Evolutionary conservation across 495 filamentous ascomycete species (phyloP).

Genomic region (Elaphomyces granulatus): DNA sequence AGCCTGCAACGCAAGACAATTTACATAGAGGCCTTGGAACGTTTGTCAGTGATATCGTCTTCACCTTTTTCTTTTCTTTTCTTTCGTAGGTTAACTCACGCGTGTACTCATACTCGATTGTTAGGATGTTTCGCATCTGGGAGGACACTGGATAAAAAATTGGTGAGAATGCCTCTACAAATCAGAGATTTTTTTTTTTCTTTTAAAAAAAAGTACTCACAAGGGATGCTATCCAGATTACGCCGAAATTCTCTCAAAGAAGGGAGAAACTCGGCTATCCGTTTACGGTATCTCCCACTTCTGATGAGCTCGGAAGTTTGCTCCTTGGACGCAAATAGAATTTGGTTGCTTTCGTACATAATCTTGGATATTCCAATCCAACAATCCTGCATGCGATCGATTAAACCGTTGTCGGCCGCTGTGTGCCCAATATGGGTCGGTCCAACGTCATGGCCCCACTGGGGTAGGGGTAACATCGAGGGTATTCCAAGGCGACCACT

Average conservation of each 20-base stretch:
- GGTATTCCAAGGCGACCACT: constrained; percentile 87
- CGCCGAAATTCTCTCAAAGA: constrained; percentile 59
- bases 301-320: constrained; percentile 78
- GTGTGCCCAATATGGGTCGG: constrained; percentile 14
- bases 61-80: no score
- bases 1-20: constrained; percentile 84
- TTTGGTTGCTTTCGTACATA: constrained; percentile 76
- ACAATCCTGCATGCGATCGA: constrained; percentile 60
- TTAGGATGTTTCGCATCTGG: constrained; percentile 67
- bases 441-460: constrained; percentile 39
- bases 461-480: constrained; percentile 65
- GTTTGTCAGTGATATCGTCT: no score
- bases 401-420: constrained; percentile 17
- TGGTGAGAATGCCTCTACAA: no score
- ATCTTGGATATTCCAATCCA: constrained; percentile 85
- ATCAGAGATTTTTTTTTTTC: no score
- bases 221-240: constrained; percentile 45
- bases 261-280: constrained; percentile 69
- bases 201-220: no score
- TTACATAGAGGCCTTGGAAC: constrained; percentile 54
- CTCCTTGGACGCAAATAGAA: constrained; percentile 67
- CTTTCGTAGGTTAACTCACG: constrained; percentile 28
- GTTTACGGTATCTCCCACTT: constrained; percentile 61
- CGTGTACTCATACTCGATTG: constrained; percentile 84
- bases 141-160: constrained; percentile 50